These are phyloP conservation scores for Musa itinerans DNA, from an alignment of 176 grass and related monocot genomes.

Conservation along the genomic window DNA sequence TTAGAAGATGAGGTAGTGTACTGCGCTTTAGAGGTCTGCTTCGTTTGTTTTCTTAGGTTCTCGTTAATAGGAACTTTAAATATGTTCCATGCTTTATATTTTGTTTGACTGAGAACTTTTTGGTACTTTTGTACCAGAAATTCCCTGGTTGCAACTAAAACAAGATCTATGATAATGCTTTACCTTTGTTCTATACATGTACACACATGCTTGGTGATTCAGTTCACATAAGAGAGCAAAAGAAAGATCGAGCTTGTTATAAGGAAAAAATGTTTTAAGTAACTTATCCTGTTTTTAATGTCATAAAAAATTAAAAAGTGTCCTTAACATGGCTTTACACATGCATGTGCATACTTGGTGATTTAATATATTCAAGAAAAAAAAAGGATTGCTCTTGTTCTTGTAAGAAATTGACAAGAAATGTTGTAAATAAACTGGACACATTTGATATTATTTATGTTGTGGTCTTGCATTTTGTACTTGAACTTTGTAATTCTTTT, in stretches of 20 bases:
- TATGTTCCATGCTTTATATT: background rate
- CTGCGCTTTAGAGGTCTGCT: background rate
- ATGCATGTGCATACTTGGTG: no score
- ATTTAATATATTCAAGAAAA: no score
- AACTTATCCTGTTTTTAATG: background rate
- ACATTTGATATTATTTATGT: background rate
- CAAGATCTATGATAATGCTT: background rate
- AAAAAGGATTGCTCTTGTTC: no score
- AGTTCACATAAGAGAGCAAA: no score
- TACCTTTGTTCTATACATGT: background rate
- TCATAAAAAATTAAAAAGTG: background rate
- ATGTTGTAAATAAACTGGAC: background rate
- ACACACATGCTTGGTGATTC: no score
- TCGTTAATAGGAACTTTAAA: no score
- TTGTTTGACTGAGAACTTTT: background rate
- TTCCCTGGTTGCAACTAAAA: background rate
- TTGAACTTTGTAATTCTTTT: background rate
- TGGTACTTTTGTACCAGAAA: background rate
- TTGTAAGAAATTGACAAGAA: background rate
- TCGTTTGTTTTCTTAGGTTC: background rate
- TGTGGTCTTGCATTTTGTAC: background rate
- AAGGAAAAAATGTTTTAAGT: background rate
- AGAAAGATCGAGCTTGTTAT: background rate
- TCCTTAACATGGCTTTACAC: background rate
- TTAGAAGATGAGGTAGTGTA: slow-evolving; percentile 33